Evolutionary conservation across 768 basidiomycete species (phyloP), one percentile per base, ranked within the genome.

Genomic region (Termitomyces sp.): DNA sequence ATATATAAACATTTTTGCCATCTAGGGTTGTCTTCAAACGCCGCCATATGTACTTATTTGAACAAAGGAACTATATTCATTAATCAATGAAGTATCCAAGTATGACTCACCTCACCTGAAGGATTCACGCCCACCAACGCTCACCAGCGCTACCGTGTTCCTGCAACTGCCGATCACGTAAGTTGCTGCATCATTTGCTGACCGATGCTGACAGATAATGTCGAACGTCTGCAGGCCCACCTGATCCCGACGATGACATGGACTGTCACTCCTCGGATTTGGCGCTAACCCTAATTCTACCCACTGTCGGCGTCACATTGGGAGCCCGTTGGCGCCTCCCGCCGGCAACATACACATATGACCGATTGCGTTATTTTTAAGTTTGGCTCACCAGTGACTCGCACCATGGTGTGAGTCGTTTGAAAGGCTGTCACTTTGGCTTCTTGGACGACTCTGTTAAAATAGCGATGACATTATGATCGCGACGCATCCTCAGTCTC

Each of bases 251-350:
- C 30, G 22, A 20, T 58, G 58, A 59, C 58, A 58, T 58, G 30
- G 8, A 13, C 45, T 47, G 46, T 40, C 51, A 52, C 22, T 50
- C 43, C 33, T 48, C 45, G 52, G 20, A 43, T 46, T 32, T 45
- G 46, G 57, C 57, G 52, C 57, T 48, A 58, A 58, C 40, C 36
- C 52, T 53, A 58, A 58, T 42, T 47, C 46, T 27, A 47, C n/a
- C 18, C 22, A 50, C 40, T 20, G 26, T 43, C 56, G 53, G 58
- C 26, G 51, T 53, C 55, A 47, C 50, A 54, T 43, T 57, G 56
- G 56, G 44, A 53, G 12, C 56, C 55, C 55, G 55, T 56, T 56
- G 45, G 13, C 44, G 33, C 46, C 27, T 26, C 50, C 49, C 43
- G 46, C 42, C 54, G 42, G 49, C 30, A 45, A 55, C 55, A 53